Evolutionary conservation across 371 early-diverging fungal species (phyloP), one percentile per base, ranked within the genome.

Genomic region (Actinomortierella ambigua): DNA sequence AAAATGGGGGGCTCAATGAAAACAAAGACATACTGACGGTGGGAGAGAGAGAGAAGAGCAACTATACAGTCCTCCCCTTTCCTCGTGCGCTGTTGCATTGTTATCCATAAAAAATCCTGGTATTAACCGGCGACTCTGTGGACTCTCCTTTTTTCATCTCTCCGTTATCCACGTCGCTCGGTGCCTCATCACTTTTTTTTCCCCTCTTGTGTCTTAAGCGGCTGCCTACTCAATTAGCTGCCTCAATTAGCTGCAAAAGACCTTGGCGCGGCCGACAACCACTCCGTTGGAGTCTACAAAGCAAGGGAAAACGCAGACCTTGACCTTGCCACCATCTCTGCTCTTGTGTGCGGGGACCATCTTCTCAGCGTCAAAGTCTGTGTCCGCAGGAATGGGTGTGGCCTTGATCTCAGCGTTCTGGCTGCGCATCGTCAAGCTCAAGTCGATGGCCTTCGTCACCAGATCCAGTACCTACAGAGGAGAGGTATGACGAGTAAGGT

Each of bases 301-400:
- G 75, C 75, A 73, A 4, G 75, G 75, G 54, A 67, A 59, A 22
- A 73, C 75, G 51, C 75, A 73, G 17, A 73, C 75, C 42, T 66
- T 62, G 64, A 73, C 75, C 51, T 63, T 63, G 51, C 75, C 75
- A 8, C 75, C 67, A 14, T 73, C 75, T 28, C 67, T 73, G 57
- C 75, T 73, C 64, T 73, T 73, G 55, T 73, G 75, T 41, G 75
- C 75, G 7, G 67, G 67, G 22, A 67, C 64, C 75, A 73, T 73
- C 55, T 23, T 53, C 47, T 66, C 63, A 0, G 68, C 29, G 26
- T 73, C 67, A 41, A 67, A 73, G 11, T 59, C 68, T 0, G 63
- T 44, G 11, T 67, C 75, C 4, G 17, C 39, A 15, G 68, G 57
- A 11, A 73, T 53, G 47, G 53, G 48, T 22, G 59, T 43, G 0